Conservation (phyloP, 225 moss, liverwort and hornwort genomes). For the Lunularia cruciata region DNA sequence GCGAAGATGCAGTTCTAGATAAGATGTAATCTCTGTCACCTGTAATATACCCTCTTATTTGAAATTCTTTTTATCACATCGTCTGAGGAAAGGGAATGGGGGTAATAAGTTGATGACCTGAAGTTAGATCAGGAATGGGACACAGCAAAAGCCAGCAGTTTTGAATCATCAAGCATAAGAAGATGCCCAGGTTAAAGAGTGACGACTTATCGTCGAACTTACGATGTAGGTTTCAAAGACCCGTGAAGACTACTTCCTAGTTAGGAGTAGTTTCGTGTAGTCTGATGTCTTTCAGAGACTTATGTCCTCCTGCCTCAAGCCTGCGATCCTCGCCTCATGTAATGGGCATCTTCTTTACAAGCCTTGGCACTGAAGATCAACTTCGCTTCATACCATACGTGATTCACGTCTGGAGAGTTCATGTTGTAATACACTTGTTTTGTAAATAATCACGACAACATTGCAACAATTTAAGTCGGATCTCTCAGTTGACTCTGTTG, state of each 20-base stretch:
- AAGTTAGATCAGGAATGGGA: conserved; percentile 18
- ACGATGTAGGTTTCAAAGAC: conserved; percentile 16
- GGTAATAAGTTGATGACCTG: conserved; percentile 37
- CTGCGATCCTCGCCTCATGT: conserved; percentile 21
- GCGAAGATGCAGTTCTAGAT: conserved; percentile 50
- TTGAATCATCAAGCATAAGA: conserved; percentile 26
- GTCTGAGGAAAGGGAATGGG: conserved; percentile 36
- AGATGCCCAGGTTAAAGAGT: conserved; percentile 5
- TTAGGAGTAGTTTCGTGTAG: conserved; percentile 24
- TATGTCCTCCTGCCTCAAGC: conserved; percentile 18
- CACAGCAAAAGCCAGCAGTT: conserved; percentile 24
- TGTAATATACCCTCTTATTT: conserved; percentile 53
- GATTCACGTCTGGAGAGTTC: conserved; percentile 13
- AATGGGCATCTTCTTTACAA: conserved; percentile 26
- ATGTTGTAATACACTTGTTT: conserved; percentile 28
- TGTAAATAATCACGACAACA: conserved; percentile 34
- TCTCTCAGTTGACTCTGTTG: too few species aligned
- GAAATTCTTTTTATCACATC: conserved; percentile 51
- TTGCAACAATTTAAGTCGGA: too few species aligned
- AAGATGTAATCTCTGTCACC: conserved; percentile 34
- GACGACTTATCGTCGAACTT: conserved; percentile 4
- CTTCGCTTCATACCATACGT: conserved; percentile 18
- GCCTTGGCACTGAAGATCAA: conserved; percentile 21
- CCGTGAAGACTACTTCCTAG: conserved; percentile 7
- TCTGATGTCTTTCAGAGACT: conserved; percentile 18